Conservation (phyloP, 2,329 filamentous ascomycete genomes). For the Graphium sp. region DNA sequence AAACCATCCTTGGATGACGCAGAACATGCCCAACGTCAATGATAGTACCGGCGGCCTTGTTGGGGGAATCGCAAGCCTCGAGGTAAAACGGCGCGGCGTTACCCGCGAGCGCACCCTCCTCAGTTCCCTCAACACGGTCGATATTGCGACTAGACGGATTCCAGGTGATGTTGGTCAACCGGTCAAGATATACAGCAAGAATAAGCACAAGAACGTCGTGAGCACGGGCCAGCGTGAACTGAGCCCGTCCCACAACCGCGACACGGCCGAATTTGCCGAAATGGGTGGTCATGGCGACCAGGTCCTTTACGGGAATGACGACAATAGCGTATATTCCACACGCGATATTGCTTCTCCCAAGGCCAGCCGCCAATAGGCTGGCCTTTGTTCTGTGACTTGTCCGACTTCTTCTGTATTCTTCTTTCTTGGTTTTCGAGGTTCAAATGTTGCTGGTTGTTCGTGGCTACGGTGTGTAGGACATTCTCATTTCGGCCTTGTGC, state of each 20-base stretch:
- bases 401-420: background rate
- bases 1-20: slow-evolving; percentile 75
- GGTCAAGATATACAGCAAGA: slow-evolving; percentile 64
- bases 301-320: slow-evolving; percentile 52
- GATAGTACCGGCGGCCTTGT: slow-evolving; percentile 90
- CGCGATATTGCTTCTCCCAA: slow-evolving; percentile 10
- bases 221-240: slow-evolving; percentile 35
- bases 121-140: slow-evolving; percentile 62
- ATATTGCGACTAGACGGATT: slow-evolving; percentile 28
- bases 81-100: slow-evolving; percentile 69
- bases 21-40: slow-evolving; percentile 39
- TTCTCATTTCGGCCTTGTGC: no score
- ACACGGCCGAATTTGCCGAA: slow-evolving; percentile 62
- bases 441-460: no score
- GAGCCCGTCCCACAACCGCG: slow-evolving; percentile 48
- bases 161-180: slow-evolving; percentile 39
- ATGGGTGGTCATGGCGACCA: slow-evolving; percentile 80
- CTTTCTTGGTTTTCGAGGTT: no score
- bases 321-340: slow-evolving; percentile 28
- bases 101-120: slow-evolving; percentile 74
- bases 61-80: slow-evolving; percentile 65
- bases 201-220: slow-evolving; percentile 23
- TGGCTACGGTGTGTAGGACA: no score
- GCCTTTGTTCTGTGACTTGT: background rate
- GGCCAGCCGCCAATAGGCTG: no score